A percentile compares a stretch with the other conserved stretches of the same genome.
These are phyloP conservation scores for Lachancea meyersii DNA, from an alignment of 805 yeast species.

Conservation along the genomic window DNA sequence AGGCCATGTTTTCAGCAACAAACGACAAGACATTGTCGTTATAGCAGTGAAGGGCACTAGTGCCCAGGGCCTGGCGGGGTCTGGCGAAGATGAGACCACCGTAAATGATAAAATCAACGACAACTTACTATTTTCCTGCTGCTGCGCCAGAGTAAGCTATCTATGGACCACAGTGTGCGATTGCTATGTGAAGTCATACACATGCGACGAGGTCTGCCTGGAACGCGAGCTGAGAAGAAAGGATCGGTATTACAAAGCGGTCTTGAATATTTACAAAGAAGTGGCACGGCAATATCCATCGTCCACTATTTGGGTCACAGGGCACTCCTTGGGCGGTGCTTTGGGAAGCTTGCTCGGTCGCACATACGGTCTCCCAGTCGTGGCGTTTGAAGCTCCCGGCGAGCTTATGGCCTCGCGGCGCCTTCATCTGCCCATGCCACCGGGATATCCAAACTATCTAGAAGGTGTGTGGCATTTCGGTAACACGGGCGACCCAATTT, in stretches of 20 bases:
- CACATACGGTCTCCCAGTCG: slow-evolving; percentile 85
- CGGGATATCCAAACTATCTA: slow-evolving; percentile 69
- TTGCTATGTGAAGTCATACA: slow-evolving; percentile 76
- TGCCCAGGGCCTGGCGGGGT: slow-evolving; percentile 70
- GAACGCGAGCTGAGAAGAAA: slow-evolving; percentile 67
- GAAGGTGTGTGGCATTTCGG: slow-evolving; percentile 95
- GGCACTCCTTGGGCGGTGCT: slow-evolving; percentile 93
- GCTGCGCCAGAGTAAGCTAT: slow-evolving; percentile 89
- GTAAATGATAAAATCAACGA: slow-evolving; percentile 80
- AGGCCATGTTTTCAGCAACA: slow-evolving; percentile 80
- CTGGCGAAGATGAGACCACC: slow-evolving; percentile 74
- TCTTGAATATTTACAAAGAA: slow-evolving; percentile 66
- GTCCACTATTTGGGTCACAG: slow-evolving; percentile 81
- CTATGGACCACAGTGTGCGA: slow-evolving; percentile 95
- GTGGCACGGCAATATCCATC: slow-evolving; percentile 62
- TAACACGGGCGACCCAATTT: slow-evolving; percentile 94
- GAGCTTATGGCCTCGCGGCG: slow-evolving; percentile 78
- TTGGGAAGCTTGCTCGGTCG: slow-evolving; percentile 75
- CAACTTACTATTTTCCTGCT: slow-evolving; percentile 84
- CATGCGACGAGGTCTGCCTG: slow-evolving; percentile 82
- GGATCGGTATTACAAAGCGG: slow-evolving; percentile 80
- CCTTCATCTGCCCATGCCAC: slow-evolving; percentile 87
- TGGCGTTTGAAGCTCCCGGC: slow-evolving; percentile 90
- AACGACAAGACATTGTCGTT: slow-evolving; percentile 54
- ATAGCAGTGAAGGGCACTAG: slow-evolving; percentile 88